These are phyloP conservation scores for Ceratobasidium sp. DNA, from an alignment of 1,284 basidiomycete genomes.

Conservation along the genomic window DNA sequence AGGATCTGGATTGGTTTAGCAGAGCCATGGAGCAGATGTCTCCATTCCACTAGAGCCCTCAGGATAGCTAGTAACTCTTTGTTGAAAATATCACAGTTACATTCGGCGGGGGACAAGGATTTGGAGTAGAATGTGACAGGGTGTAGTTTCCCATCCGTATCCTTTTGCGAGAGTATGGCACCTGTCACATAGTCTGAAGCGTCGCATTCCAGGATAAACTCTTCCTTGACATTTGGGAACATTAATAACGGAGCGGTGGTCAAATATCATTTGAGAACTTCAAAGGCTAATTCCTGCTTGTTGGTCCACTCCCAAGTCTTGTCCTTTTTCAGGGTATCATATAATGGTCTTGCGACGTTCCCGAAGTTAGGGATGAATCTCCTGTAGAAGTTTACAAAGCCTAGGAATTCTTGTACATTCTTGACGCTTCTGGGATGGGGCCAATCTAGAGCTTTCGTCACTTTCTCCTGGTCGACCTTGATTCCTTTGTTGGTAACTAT, in stretches of 20 bases:
- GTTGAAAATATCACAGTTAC: slow-evolving; percentile 12
- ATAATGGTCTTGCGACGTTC: slow-evolving; percentile 46
- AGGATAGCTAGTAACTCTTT: slow-evolving; percentile 10
- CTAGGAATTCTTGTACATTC: slow-evolving; percentile 24
- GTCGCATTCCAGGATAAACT: slow-evolving; percentile 27
- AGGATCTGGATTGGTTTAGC: neutral
- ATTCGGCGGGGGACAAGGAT: neutral
- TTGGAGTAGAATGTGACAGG: slow-evolving; percentile 18
- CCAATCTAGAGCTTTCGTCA: slow-evolving; percentile 5
- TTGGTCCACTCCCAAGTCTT: neutral
- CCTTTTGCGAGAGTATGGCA: slow-evolving; percentile 15
- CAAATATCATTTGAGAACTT: neutral
- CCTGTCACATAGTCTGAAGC: slow-evolving; percentile 26
- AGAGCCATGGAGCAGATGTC: neutral
- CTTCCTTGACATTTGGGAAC: neutral
- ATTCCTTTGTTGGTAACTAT: neutral
- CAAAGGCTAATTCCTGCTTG: neutral
- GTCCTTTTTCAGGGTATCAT: neutral
- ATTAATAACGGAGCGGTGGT: neutral
- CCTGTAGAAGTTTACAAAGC: slow-evolving; percentile 47
- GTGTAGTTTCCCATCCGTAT: slow-evolving; percentile 12
- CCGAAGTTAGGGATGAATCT: slow-evolving; percentile 49
- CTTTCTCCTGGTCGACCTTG: slow-evolving; percentile 14
- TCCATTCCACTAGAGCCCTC: neutral
- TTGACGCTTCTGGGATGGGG: neutral